A percentile compares a stretch with the other conserved stretches of the same genome.
Conservation (phyloP, 495 filamentous ascomycete genomes). For the Hypoxylon subgilvum region DNA sequence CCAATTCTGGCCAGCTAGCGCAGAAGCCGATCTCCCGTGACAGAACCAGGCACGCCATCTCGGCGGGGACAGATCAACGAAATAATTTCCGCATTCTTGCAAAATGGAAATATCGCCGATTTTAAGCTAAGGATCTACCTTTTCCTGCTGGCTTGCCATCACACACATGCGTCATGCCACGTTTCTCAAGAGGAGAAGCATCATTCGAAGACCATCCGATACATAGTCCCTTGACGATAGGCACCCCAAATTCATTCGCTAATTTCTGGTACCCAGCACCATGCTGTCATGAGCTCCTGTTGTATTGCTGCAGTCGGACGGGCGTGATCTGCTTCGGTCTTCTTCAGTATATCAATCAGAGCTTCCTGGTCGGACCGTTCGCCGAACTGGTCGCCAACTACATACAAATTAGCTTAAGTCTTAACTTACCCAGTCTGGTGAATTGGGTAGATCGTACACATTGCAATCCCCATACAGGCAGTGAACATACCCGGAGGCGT, state of each 20-base stretch:
- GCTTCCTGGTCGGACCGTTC: constrained; percentile 51
- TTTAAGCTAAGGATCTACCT: background rate
- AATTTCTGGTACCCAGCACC: constrained; percentile 44
- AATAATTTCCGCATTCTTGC: background rate
- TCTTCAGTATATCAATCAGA: constrained; percentile 49
- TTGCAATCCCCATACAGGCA: constrained; percentile 59
- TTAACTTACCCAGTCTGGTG: background rate
- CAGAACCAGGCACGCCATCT: constrained; percentile 10
- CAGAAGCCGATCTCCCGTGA: constrained; percentile 19
- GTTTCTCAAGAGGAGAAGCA: background rate
- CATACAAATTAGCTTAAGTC: constrained; percentile 19
- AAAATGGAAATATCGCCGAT: constrained; percentile 29
- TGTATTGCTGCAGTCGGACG: constrained; percentile 53
- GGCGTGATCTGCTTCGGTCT: constrained; percentile 52
- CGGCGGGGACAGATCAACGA: constrained; percentile 10
- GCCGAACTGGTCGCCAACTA: constrained; percentile 56
- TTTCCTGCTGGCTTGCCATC: constrained; percentile 4
- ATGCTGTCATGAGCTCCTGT: constrained; percentile 47
- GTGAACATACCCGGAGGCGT: constrained; percentile 62
- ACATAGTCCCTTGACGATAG: background rate
- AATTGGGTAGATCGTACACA: constrained; percentile 48
- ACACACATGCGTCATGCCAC: background rate
- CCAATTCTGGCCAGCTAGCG: constrained; percentile 8
- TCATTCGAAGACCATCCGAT: constrained; percentile 14
- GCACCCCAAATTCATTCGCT: constrained; percentile 4